These are phyloP conservation scores for Stenogyne calaminthoides DNA, from an alignment of 305 asterid genomes.

Conservation along the genomic window DNA sequence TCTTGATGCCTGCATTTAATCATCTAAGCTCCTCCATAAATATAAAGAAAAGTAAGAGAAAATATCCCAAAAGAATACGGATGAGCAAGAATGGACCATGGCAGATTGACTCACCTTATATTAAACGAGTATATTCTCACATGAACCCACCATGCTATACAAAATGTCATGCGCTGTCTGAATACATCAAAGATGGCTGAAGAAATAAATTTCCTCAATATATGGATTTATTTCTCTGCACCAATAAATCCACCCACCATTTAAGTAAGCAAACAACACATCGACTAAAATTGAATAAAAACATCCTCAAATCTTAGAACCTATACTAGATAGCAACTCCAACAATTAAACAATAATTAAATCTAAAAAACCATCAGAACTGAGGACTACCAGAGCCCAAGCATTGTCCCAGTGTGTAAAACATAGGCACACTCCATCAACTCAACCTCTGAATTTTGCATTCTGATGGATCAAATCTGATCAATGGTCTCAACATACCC, in stretches of 20 bases:
- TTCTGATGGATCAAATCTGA: slow-evolving; percentile 15
- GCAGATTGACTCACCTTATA: slow-evolving; percentile 49
- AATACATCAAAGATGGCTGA: slow-evolving; percentile 44
- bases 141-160: slow-evolving; percentile 46
- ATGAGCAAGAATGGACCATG: slow-evolving; percentile 30
- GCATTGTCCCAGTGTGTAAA: slow-evolving; percentile 9
- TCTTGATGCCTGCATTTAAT: slow-evolving; percentile 30
- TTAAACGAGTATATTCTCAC: slow-evolving; percentile 38
- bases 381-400: slow-evolving; percentile 5
- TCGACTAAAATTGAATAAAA: slow-evolving; percentile 26
- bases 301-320: slow-evolving; percentile 9
- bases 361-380: slow-evolving; percentile 22
- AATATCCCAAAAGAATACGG: slow-evolving; percentile 27
- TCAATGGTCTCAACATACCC: not conserved
- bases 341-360: slow-evolving; percentile 20
- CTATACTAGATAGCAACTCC: not conserved
- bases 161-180: slow-evolving; percentile 38
- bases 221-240: slow-evolving; percentile 46
- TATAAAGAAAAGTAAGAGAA: slow-evolving; percentile 27
- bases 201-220: slow-evolving; percentile 39
- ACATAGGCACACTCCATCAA: slow-evolving; percentile 19
- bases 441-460: slow-evolving; percentile 9
- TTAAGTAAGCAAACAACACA: slow-evolving; percentile 35
- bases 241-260: slow-evolving; percentile 53
- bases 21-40: slow-evolving; percentile 39